Evolutionary conservation across 2,329 filamentous ascomycete species (phyloP), one percentile per base, ranked within the genome.

Genomic region (Daldinia sp.): DNA sequence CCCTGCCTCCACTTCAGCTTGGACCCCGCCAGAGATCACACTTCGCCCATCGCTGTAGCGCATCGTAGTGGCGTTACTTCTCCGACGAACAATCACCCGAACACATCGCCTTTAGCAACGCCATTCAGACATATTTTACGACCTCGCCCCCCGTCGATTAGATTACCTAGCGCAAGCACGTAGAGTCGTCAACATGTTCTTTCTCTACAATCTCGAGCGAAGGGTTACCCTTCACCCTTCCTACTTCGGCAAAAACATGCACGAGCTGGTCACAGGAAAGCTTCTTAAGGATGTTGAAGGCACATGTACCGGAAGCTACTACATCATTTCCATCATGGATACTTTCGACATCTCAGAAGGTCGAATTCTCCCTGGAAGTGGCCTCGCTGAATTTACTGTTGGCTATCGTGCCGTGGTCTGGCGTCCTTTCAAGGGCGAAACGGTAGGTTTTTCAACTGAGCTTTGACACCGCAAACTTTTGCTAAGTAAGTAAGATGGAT

Each of bases 251-350:
- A 91, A 93, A 71, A 93, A 96, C 79, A 97, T 98, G 85, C 91
- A 95, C 76, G 92, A 97, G 74, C 90, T 97, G 75, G 92, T 99
- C 44, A 95, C 92, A 58, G 91, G 92, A 74, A 94, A 95, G 81
- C 89, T 99, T 30, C 88, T 97, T 72, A 91, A 93, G 78, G 95
- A 98, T 79, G 93, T 98, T 69, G 96, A 99, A 82, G 96, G 96
- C 26, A 95, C 93, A 46, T 98, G 94, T 81, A 96, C 94, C 2
- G 96, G 96, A 65, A 93, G 93, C 79, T 98, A 97, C 85, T 98
- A 96, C 81, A 97, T 99, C 78, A 96, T 99, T 75, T 96, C 94
- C 78, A 97, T 99, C 77, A 95, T 99, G 89, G 94, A 98, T 81
- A 93, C 94, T 55, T 94, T 97, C 76, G 93, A 98, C 74, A 95